Conservation (phyloP, 1,139 yeast species). For the Keqinozyma sinolaborantium region DNA sequence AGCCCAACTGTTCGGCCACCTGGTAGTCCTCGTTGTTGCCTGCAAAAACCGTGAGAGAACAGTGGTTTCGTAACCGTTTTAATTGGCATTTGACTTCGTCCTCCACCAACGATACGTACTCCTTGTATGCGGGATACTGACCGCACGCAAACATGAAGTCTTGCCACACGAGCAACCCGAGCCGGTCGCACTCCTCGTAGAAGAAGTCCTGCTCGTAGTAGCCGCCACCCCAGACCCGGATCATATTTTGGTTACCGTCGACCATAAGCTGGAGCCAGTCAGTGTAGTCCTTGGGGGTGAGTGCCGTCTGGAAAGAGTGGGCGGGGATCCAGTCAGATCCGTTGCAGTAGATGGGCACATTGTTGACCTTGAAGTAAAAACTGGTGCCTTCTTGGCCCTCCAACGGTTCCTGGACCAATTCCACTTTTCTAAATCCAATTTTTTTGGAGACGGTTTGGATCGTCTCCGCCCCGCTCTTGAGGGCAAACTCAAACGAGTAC, state of each 20-base stretch:
- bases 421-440: slow-evolving; percentile 36
- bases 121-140: slow-evolving; percentile 36
- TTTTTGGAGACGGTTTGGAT: slow-evolving; percentile 8
- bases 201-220: slow-evolving; percentile 37
- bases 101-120: slow-evolving; percentile 24
- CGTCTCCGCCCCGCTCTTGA: slow-evolving; percentile 4
- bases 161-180: slow-evolving; percentile 46
- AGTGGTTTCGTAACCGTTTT: slow-evolving; percentile 31
- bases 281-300: slow-evolving; percentile 27
- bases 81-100: slow-evolving; percentile 33
- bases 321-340: slow-evolving; percentile 52
- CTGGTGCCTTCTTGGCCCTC: slow-evolving; percentile 26
- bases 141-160: slow-evolving; percentile 56
- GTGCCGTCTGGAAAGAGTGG: slow-evolving; percentile 31
- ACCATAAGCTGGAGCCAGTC: slow-evolving; percentile 28
- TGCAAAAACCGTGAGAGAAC: slow-evolving; percentile 28
- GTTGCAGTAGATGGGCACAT: slow-evolving; percentile 28
- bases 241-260: slow-evolving; percentile 41
- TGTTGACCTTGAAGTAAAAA: slow-evolving; percentile 40
- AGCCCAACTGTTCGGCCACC: slow-evolving; percentile 30
- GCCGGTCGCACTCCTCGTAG: slow-evolving; percentile 39
- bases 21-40: slow-evolving; percentile 50
- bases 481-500: slow-evolving; percentile 19
- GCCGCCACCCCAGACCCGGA: slow-evolving; percentile 52
- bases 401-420: slow-evolving; percentile 34